Evolutionary conservation across 208 protist genomes (phyloP).

Genomic region (Wallacemonas collosoma): DNA sequence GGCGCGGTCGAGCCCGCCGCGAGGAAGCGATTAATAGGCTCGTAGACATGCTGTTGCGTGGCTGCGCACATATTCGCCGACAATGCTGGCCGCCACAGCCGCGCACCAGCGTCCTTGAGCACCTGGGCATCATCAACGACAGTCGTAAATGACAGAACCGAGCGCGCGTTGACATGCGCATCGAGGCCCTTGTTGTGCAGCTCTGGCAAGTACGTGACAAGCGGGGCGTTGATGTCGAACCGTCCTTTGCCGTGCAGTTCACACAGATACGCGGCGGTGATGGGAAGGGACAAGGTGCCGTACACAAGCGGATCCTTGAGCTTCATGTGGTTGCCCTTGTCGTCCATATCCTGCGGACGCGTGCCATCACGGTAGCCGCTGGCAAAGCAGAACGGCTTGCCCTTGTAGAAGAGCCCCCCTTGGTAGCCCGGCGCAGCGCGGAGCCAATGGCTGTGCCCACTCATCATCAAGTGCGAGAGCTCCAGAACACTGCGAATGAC

Average conservation of each 20-base stretch:
- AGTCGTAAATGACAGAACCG: slow-evolving; percentile 62
- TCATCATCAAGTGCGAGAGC: slow-evolving; percentile 77
- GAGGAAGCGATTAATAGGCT: slow-evolving; percentile 65
- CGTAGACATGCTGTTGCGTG: slow-evolving; percentile 46
- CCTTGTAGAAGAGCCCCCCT: slow-evolving; percentile 78
- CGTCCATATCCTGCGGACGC: slow-evolving; percentile 71
- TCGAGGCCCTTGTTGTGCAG: slow-evolving; percentile 42
- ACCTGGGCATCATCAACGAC: slow-evolving; percentile 56
- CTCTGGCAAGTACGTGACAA: slow-evolving; percentile 65
- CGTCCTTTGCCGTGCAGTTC: slow-evolving; percentile 67
- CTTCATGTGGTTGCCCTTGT: slow-evolving; percentile 85
- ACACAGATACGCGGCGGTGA: slow-evolving; percentile 75
- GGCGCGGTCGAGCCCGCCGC: slow-evolving; percentile 24
- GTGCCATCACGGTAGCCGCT: slow-evolving; percentile 76
- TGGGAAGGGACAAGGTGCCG: slow-evolving; percentile 62
- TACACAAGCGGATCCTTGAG: slow-evolving; percentile 83
- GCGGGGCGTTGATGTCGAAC: slow-evolving; percentile 60
- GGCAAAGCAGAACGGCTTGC: slow-evolving; percentile 79
- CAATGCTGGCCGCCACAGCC: slow-evolving; percentile 20
- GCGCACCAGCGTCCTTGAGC: slow-evolving; percentile 43
- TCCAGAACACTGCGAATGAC: slow-evolving; percentile 84
- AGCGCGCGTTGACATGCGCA: slow-evolving; percentile 53
- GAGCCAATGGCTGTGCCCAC: slow-evolving; percentile 77
- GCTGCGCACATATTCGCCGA: slow-evolving; percentile 42
- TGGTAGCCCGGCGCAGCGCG: slow-evolving; percentile 74